Base-by-base conservation (phyloP, 805 yeast species). In the Candida montana region DNA sequence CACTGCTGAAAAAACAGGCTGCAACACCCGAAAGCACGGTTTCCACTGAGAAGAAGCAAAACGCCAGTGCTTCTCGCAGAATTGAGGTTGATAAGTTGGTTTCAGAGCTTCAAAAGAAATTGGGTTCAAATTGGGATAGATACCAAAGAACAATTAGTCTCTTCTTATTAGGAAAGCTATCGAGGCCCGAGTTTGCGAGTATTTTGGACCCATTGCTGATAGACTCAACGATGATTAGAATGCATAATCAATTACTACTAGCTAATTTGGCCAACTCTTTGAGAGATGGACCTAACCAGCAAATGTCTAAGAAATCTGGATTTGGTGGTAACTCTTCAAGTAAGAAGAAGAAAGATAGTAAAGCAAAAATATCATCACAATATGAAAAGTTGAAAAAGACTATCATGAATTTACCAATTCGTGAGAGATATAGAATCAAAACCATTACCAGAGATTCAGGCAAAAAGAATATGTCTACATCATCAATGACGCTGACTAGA, bases 341-440 rank as follows among this genome's bases (percentile, higher is more conserved):
- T 47, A 79, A 72, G 55, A 70, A 74, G 51, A 52, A 77, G 61
- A 60, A 75, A 63, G 55, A 73, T 55, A 50, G 57, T 57, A 54
- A 72, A 51, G 59, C 72, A 39, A 77, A 77, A 42, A 74, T 71
- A 42, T 72, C 86, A 49, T 67, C 84, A 8, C 95, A 88, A 61
- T 79, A 85, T 58, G 95, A 86, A 53, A 76, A 79, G 48, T 71
- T 93, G 57, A 88, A 90, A 55, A 83, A 79, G 56, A 91, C 88
- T 60, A 83, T 91, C 32, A 75, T 93, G 79, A 82, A 91, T 2
- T 68, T 91, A 50, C 87, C 97, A 0, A 76, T 83, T 2, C 72
- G 84, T 49, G 99, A 93, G 58, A 68, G 98, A 46, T 75, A 87
- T 49, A 71, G 98, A 57, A 79, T 91, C 45, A 87, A 89, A 58